Conservation (phyloP, 805 yeast genomes). For the Candida yuanshanica region DNA sequence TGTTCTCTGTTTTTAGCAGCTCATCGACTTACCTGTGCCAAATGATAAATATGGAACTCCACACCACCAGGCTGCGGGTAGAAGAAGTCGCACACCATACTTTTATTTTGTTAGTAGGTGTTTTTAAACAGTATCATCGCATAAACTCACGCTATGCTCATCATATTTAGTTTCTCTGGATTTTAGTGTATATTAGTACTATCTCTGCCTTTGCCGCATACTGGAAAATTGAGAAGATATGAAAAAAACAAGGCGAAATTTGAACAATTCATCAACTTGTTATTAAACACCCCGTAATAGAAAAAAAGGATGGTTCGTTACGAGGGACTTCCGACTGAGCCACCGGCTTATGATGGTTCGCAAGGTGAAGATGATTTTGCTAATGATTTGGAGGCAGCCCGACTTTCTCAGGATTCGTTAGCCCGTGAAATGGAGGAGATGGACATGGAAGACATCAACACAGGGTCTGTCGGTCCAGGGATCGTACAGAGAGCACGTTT, state of each 20-base stretch:
- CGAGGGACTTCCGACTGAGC: slow-evolving; percentile 25
- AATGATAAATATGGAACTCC: slow-evolving; percentile 89
- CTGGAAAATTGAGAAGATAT: neutral
- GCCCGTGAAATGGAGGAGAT: slow-evolving; percentile 25
- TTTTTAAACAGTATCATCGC: neutral
- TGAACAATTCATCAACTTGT: neutral
- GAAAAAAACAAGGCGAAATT: neutral
- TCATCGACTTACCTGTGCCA: slow-evolving; percentile 41
- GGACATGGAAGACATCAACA: slow-evolving; percentile 32
- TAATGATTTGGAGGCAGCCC: neutral
- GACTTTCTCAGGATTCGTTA: slow-evolving; percentile 2
- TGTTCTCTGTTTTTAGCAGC: too few species aligned
- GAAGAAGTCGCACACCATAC: slow-evolving; percentile 93
- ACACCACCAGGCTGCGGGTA: slow-evolving; percentile 99
- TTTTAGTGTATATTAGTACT: too few species aligned
- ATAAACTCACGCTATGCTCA: neutral
- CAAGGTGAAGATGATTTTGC: neutral
- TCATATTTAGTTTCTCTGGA: neutral
- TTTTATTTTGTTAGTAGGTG: neutral
- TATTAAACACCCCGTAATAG: neutral
- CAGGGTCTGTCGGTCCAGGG: slow-evolving; percentile 2
- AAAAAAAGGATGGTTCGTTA: slow-evolving; percentile 6
- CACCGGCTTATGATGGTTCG: slow-evolving; percentile 24
- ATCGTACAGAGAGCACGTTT: slow-evolving; percentile 1
- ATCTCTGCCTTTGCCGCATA: too few species aligned